Evolutionary conservation across 305 asterid genomes (phyloP), one percentile per base, ranked within the genome.

Genomic region (Fraxinus sp.): DNA sequence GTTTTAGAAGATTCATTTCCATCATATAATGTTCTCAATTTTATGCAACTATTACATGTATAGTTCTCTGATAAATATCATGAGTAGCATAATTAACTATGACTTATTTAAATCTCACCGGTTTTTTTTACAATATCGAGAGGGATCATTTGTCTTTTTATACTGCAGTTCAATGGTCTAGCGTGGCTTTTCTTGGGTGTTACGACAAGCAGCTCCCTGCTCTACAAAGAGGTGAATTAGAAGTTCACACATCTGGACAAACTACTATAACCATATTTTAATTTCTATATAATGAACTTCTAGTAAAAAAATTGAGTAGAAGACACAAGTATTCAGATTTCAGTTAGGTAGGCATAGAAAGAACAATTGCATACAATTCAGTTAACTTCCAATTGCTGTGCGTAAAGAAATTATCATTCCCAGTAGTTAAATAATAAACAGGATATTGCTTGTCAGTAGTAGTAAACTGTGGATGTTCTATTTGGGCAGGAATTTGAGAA

Each of bases 151-250:
- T 44, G 52, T 44, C 52, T 44, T 44, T 44, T 37, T 37, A 7
- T 7, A 37, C 41, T 36, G 41, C 44, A 95, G 98, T 95, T 93
- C 93, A 95, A 94, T 36, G 99, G 98, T 44, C 82, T 93, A 86
- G 98, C 97, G 76, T 95, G 99, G 99, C 96, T 95, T 33, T 94
- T 95, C 94, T 85, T 95, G 90, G 99, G 98, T 49, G 99, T 95
- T 81, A 98, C 98, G 16, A 94, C 98, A 26, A 88, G 94, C 93
- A 94, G 97, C 88, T 95, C 99, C n/a, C 86, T 95, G 83, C 97
- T 94, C 62, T 95, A 95, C 96, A 95, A 94, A 83, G 98, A 95
- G 93, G 99, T 95, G 85, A 79, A 7, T 37, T 37, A 37, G 7
- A 7, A 7, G 20, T 14, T 44, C 33, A 33, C 32, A 24, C 28